Evolutionary conservation across 2,329 filamentous ascomycete species (phyloP), one percentile per base, ranked within the genome.

Genomic region (Fusarium tjaetaba): DNA sequence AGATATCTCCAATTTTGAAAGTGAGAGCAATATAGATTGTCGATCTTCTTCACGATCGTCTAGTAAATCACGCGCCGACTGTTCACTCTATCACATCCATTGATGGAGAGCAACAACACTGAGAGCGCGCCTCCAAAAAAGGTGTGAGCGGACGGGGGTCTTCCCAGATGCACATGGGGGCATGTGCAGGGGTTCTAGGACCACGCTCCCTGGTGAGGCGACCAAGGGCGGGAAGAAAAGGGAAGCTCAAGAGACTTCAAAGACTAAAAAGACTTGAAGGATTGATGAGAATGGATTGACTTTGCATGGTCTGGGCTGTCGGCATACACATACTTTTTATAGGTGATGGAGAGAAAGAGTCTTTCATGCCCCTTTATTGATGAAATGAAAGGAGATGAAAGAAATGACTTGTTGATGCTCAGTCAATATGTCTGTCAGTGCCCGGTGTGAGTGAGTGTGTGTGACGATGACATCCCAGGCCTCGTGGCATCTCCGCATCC

Each of bases 401-500:
- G 42, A 34, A 51, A 65, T 64, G 34, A 46, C 34, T 65, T 70
- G 59, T 65, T 65, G 58, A 69, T 69, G 38, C 42, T 46, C 51
- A 59, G 49, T 63, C 49, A 65, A 55, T 59, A 52, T 56, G 49
- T 64, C 45, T 58, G 64, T 67, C 70, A 66, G 61, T 57, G 61
- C 46, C 63, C 55, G 41, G 67, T 38, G 49, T 43, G 51, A 56
- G 51, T 70, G 66, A 49, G 70, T 45, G 65, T 73, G 70, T 64
- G 71, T 74, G 71, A 71, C 71, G 70, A 73, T 74, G 71, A 73
- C 71, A 74, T 73, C 71, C 64, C 46, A 59, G 64, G 67, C 71
- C 71, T 73, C 71, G 71, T 74, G 71, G 71, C 71, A 74, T 65
- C 70, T 73, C 70, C 65, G 61, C 61, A 73, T 71, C 71, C 70